These are phyloP conservation scores for Solanum chmielewskii DNA, from an alignment of 257 asterid genomes.

Conservation along the genomic window DNA sequence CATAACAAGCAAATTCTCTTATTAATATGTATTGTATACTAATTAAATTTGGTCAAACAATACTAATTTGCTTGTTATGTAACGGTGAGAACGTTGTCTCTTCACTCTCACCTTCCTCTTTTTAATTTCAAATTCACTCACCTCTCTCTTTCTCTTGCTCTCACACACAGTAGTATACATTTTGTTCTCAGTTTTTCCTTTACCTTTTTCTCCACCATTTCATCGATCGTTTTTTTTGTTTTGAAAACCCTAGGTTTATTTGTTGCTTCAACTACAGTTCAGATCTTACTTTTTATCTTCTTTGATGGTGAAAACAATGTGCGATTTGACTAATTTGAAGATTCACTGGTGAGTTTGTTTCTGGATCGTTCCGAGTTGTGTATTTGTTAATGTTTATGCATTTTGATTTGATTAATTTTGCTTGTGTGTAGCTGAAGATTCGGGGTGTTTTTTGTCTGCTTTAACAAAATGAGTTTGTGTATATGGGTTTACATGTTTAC, in stretches of 20 bases:
- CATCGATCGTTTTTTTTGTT: background rate
- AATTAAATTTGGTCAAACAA: too few species aligned
- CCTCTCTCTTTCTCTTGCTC: background rate
- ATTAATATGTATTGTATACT: too few species aligned
- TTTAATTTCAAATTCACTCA: background rate
- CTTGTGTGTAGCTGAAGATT: background rate
- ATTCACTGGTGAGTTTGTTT: conserved; percentile 27
- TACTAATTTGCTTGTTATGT: background rate
- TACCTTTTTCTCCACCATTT: background rate
- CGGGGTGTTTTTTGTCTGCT: background rate
- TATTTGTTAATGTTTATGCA: background rate
- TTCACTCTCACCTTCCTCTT: background rate
- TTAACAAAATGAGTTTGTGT: background rate
- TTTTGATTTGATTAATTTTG: background rate
- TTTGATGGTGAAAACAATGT: background rate
- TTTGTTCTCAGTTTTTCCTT: background rate
- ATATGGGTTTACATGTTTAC: background rate
- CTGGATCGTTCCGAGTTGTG: background rate
- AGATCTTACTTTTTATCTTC: conserved; percentile 6
- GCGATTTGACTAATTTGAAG: background rate
- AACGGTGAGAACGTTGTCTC: conserved; percentile 3
- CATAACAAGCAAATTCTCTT: background rate
- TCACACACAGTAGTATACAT: background rate
- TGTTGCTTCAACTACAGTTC: background rate
- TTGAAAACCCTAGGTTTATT: background rate